phyloP scores from a whole-genome alignment of 306 rosid genomes.

The Cucumis cinereus region DNA sequence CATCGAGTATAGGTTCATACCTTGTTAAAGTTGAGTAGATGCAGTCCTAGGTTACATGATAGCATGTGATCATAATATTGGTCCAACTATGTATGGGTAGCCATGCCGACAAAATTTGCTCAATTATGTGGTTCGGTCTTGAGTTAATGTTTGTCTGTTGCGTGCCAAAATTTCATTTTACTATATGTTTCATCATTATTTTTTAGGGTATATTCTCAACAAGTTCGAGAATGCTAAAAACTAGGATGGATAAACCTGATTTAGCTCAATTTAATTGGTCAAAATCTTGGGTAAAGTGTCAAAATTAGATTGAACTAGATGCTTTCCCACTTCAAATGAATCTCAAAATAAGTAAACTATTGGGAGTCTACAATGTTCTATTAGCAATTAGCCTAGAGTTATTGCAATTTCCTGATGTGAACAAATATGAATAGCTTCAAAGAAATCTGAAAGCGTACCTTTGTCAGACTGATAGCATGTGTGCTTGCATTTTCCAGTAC shows the following conservation, averaged over 20 bases:
- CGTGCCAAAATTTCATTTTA: not conserved
- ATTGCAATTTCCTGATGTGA: not conserved
- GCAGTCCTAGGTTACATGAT: not conserved
- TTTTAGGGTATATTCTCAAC: not conserved
- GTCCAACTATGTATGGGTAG: not conserved
- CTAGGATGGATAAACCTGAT: not conserved
- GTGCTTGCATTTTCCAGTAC: constrained; percentile 5
- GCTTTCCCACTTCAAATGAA: not conserved
- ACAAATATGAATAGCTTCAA: not conserved
- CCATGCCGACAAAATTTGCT: not conserved
- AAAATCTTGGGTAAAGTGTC: not conserved
- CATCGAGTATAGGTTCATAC: not conserved
- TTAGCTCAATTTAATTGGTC: not conserved
- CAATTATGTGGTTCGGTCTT: not conserved
- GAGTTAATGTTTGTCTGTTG: not conserved
- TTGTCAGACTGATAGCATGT: constrained; percentile 2
- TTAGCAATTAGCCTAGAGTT: not conserved
- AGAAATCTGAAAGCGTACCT: constrained; percentile 5
- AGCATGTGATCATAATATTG: not conserved
- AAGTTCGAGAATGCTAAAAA: not conserved
- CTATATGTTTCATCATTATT: not conserved
- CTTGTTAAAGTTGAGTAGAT: not conserved
- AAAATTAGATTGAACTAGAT: not conserved
- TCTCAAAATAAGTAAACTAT: not conserved
- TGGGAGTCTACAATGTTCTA: not conserved